Evolutionary conservation across 129 eudicot species (phyloP), one percentile per base, ranked within the genome.

Genomic region (Chrysanthemum makinoi): DNA sequence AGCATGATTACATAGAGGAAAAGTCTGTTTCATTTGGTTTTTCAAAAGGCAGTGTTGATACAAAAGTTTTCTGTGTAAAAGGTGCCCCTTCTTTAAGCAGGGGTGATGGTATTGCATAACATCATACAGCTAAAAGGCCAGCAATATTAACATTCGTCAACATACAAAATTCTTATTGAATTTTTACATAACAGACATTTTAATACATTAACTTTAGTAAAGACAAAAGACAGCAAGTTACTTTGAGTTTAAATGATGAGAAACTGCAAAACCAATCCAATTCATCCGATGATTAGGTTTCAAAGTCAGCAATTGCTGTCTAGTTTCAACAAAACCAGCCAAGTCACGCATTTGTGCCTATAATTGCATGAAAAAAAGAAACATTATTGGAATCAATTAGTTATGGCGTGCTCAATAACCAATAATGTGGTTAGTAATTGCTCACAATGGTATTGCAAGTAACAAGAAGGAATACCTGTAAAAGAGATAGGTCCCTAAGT

Each of bases 321-420:
- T 88, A 66, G 99, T 95, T 86, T 95, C 99, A 72, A 95, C 97
- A 76, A 90, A 95, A 72, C 97, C 99, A 17, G 91, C 70, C 94
- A 95, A 86, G 82, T 95, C 99, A n/a, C 97, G 96, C 94, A 90
- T 95, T 79, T 95, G 99, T 39, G 99, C 97, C 99, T 95, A 86
- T 51, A 80, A 43, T 16, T 17, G 16, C 10, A 57, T 52, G 58
- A 19, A 33, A 72, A 72, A 76, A 62, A 65, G 6, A 55, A 60
- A 33, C 18, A 68, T 79, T 22, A 70, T 17, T 52, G 50, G n/a
- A 4, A 48, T 18, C 16, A 47, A 44, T 4, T 22, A 59, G 10
- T 70, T 46, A 72, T 24, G 6, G 48, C 16, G 47, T 58, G 68
- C 48, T 15, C 47, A 44, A 46, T 12, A 59, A 46, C 47, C 28